phyloP scores from a whole-genome alignment of 768 basidiomycete genomes.

The Termitomyces heimii region DNA sequence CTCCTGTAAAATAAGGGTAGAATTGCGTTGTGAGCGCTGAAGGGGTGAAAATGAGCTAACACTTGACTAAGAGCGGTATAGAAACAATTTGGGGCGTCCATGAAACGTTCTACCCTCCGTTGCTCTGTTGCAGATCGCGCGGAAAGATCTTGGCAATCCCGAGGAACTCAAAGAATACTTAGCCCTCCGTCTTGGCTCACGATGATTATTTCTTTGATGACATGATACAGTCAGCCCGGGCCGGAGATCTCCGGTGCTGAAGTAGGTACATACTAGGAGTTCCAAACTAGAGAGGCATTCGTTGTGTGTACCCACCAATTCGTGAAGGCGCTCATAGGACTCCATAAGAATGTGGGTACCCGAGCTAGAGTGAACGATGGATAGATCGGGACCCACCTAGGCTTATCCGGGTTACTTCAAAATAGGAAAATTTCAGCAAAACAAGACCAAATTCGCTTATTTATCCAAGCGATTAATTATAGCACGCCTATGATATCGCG shows the following conservation, averaged over 20 bases:
- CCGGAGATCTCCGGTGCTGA: neutral
- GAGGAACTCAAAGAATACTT: neutral
- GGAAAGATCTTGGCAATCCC: neutral
- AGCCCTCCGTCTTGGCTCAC: neutral
- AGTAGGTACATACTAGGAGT: neutral
- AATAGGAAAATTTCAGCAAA: neutral
- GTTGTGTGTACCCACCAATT: neutral
- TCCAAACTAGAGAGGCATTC: neutral
- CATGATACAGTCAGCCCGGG: neutral
- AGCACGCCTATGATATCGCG: conserved; percentile 9
- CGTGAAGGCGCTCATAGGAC: neutral
- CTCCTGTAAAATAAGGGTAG: neutral
- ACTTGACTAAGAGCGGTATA: neutral
- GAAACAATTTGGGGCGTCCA: no score
- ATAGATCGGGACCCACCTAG: neutral
- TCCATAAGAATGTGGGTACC: neutral
- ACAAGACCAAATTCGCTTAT: conserved; percentile 12
- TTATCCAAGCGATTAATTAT: conserved; percentile 8
- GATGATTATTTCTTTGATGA: neutral
- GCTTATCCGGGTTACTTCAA: neutral
- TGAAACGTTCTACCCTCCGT: neutral
- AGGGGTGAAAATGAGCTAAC: neutral
- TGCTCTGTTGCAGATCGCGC: neutral
- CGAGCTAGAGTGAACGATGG: neutral
- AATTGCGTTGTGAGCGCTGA: neutral